These are phyloP conservation scores for Prillingera fragicola DNA, from an alignment of 1,284 basidiomycete species.

Conservation along the genomic window DNA sequence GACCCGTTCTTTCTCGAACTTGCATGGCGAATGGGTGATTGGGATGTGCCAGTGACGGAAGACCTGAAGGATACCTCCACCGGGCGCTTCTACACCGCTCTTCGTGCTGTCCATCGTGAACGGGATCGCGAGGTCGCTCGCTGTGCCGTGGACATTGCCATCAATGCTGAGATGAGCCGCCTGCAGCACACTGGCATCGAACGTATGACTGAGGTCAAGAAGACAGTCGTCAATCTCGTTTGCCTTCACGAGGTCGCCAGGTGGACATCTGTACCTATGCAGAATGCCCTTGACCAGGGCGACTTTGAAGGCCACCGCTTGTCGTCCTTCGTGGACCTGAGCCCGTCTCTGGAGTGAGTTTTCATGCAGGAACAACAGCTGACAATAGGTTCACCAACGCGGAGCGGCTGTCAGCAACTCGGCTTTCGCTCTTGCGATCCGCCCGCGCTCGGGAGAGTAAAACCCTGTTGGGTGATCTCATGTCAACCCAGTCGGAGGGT, in stretches of 20 bases:
- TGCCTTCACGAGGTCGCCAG: conserved; percentile 64
- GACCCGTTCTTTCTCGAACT: conserved; percentile 65
- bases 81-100: conserved; percentile 64
- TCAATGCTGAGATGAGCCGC: conserved; percentile 60
- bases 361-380: not conserved
- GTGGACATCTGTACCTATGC: conserved; percentile 28
- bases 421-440: conserved; percentile 71
- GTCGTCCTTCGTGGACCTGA: conserved; percentile 53
- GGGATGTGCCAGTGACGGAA: conserved; percentile 72
- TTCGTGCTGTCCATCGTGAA: conserved; percentile 71
- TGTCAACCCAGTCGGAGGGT: conserved; percentile 54
- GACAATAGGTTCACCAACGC: conserved; percentile 62
- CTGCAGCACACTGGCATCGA: conserved; percentile 65
- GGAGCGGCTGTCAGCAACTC: conserved; percentile 74
- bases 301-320: conserved; percentile 47
- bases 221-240: conserved; percentile 63
- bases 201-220: conserved; percentile 66
- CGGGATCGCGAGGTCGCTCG: conserved; percentile 56
- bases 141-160: conserved; percentile 52
- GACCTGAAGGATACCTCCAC: conserved; percentile 41
- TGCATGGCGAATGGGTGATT: conserved; percentile 83
- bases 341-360: conserved; percentile 62
- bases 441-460: conserved; percentile 58
- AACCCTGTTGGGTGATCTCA: conserved; percentile 59
- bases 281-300: conserved; percentile 30